Conservation (phyloP, 169 alveolate genomes). For the Eimeria necatrix region DNA sequence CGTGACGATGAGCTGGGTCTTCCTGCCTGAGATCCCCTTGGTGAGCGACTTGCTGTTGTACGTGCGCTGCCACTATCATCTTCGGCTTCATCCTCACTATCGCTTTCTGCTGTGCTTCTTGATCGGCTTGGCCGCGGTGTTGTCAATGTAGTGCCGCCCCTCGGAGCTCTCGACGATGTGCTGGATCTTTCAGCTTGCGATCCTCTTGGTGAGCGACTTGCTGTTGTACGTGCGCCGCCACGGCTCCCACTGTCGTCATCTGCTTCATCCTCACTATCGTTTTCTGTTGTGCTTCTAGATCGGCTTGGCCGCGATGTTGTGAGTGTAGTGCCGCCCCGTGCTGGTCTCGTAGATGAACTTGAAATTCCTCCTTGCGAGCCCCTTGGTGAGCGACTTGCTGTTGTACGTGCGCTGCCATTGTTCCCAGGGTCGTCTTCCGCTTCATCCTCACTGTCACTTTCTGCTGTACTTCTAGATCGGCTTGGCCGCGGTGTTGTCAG, state of each 20-base stretch:
- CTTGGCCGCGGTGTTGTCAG: neutral
- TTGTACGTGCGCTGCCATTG: neutral
- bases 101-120: neutral
- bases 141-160: slow-evolving; percentile 14
- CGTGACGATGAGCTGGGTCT: neutral
- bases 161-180: neutral
- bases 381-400: neutral
- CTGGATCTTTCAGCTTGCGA: neutral
- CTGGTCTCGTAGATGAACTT: neutral
- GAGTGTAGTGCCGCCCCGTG: neutral
- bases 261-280: neutral
- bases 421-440: neutral
- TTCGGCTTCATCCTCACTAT: neutral
- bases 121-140: neutral
- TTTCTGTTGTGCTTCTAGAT: neutral
- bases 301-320: neutral
- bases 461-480: neutral
- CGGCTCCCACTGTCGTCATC: neutral
- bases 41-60: neutral
- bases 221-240: neutral
- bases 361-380: neutral
- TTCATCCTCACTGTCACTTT: neutral
- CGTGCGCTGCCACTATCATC: neutral
- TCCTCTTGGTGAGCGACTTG: neutral
- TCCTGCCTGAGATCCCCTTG: neutral